A percentile compares a stretch with the other conserved stretches of the same genome.
These are phyloP conservation scores for Penicillium sp. DNA, from an alignment of 2,329 filamentous ascomycete species.

Conservation along the genomic window DNA sequence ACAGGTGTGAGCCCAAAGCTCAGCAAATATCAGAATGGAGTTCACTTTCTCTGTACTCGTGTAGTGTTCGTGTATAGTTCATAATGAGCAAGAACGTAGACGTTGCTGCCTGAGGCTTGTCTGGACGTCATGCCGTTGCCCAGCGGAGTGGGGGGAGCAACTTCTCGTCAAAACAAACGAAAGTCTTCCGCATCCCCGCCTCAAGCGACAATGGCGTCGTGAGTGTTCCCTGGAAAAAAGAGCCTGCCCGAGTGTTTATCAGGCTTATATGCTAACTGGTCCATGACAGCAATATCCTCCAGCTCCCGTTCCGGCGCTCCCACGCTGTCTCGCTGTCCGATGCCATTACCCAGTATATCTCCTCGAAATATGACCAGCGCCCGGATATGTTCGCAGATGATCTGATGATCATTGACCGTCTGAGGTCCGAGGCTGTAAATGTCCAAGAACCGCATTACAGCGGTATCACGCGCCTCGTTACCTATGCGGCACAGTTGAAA, in stretches of 20 bases:
- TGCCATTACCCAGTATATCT: slow-evolving; percentile 93
- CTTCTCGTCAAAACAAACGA: slow-evolving; percentile 32
- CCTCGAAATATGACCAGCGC: slow-evolving; percentile 97
- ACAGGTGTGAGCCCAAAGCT: slow-evolving; percentile 22
- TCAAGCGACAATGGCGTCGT: slow-evolving; percentile 37
- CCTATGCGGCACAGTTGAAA: slow-evolving; percentile 87
- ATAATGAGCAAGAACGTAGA: background rate
- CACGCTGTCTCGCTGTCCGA: slow-evolving; percentile 74
- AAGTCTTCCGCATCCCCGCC: slow-evolving; percentile 12
- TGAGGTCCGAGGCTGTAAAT: slow-evolving; percentile 84
- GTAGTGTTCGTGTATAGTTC: no score
- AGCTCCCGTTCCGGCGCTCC: slow-evolving; percentile 85
- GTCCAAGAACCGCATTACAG: slow-evolving; percentile 84
- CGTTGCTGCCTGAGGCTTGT: slow-evolving; percentile 27
- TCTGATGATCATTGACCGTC: slow-evolving; percentile 78
- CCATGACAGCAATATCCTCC: slow-evolving; percentile 54
- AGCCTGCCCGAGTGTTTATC: background rate
- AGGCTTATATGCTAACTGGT: background rate
- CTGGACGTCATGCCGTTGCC: slow-evolving; percentile 35
- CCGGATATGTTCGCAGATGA: slow-evolving; percentile 95
- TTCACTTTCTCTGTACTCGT: background rate
- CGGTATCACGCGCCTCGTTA: slow-evolving; percentile 83
- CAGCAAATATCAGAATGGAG: slow-evolving; percentile 26
- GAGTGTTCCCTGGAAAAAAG: slow-evolving; percentile 15
- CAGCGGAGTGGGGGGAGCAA: slow-evolving; percentile 25